Evolutionary conservation across 2,329 filamentous ascomycete species (phyloP), one percentile per base, ranked within the genome.

Genomic region (Curvularia eragrostidis): DNA sequence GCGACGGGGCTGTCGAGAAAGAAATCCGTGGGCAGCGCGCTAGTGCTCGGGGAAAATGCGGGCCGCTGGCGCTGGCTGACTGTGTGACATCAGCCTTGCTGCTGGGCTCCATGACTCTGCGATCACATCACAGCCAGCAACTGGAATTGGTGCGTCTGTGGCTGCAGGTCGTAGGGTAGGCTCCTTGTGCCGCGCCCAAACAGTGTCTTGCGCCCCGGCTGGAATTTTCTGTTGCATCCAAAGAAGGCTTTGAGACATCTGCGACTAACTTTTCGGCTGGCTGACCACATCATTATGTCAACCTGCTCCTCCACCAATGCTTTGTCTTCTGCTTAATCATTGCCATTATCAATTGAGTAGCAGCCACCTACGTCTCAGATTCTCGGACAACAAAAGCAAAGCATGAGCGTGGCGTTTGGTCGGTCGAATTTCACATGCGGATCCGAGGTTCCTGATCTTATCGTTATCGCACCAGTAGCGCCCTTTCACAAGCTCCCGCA

Each of bases 21-120:
- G 62, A 66, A 66, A 66, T 59, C 64, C 57, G 60, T 61, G 59
- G 60, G 59, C 58, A 50, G 19, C 57, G 59, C 66, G 63, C 63
- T 68, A 67, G 60, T 56, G 53, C 48, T 61, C 64, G 66, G 58
- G 63, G 56, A 61, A 65, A 63, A 58, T 58, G 59, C 64, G 64
- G 64, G 62, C 63, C 61, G 63, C 46, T 39, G 61, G 60, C 56
- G 58, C 26, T 46, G 53, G 38, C 36, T 54, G 53, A 32, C 51
- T 44, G 46, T 57, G 51, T 58, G 51, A 61, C 59, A 59, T 56
- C 56, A 55, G 58, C 48, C 46, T 55, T 24, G 43, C 47, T 42
- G 34, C 47, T 42, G 34, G 15, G 39, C 34, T 42, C n/a, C 41
- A 38, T 38, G 48, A 21, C 44, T 23, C 28, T 15, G 30, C 19